phyloP scores from a whole-genome alignment of 805 yeast genomes.

The Lipomyces lipofer region DNA sequence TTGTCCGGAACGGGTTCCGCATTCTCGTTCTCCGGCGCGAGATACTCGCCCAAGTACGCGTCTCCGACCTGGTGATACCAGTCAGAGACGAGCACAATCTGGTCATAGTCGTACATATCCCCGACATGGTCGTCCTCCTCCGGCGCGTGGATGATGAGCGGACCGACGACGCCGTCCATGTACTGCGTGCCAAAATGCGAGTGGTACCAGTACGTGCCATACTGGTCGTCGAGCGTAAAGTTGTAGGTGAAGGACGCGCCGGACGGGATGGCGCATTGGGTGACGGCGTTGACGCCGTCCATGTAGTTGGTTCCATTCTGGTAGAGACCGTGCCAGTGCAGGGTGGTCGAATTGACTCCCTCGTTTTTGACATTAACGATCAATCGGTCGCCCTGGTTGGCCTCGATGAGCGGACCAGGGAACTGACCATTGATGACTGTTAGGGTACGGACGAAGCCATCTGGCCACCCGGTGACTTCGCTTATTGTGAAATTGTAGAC shows the following conservation, averaged over 20 bases:
- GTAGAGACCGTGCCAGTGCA: conserved; percentile 94
- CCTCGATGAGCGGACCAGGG: conserved; percentile 84
- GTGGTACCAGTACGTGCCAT: conserved; percentile 96
- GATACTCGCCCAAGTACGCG: conserved; percentile 41
- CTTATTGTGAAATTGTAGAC: conserved; percentile 43
- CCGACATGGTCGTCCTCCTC: conserved; percentile 39
- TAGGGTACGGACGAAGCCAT: conserved; percentile 54
- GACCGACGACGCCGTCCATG: conserved; percentile 75
- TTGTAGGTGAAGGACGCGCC: conserved; percentile 73
- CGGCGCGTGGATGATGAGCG: conserved; percentile 46
- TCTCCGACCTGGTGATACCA: conserved; percentile 44
- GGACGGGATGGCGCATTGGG: conserved; percentile 87
- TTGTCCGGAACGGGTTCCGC: conserved; percentile 44
- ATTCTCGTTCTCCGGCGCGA: conserved; percentile 47
- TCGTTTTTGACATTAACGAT: conserved; percentile 72
- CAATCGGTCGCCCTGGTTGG: conserved; percentile 75
- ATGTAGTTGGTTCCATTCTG: conserved; percentile 69
- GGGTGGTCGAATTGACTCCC: conserved; percentile 61
- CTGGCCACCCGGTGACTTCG: conserved; percentile 52
- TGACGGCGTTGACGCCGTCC: conserved; percentile 88
- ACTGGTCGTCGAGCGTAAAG: conserved; percentile 75
- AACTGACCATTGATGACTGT: conserved; percentile 64
- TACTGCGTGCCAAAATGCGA: conserved; percentile 88
- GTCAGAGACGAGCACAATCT: conserved; percentile 46
- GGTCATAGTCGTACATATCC: conserved; percentile 37